Base-by-base conservation (phyloP, 129 eudicot genomes). In the Deinandra increscens region DNA sequence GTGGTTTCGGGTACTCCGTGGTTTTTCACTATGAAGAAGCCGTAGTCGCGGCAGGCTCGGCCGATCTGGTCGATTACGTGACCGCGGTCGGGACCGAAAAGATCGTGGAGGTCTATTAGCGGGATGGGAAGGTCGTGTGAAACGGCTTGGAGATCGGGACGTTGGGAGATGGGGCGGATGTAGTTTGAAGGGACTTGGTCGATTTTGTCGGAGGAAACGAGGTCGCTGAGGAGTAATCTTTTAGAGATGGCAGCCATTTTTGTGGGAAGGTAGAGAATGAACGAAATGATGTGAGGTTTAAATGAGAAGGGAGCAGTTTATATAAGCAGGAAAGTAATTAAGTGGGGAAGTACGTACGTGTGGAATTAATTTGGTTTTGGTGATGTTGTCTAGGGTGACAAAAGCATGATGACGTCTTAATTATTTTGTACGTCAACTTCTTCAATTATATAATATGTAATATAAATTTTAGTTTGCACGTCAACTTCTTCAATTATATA, bases 141-240 rank as follows among this genome's bases (percentile, higher is more conserved):
- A 44, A 81, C 79, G 5, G 61, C 0, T 50, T 38, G 12, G 34
- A 82, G 86, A 58, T 82, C 74, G 10, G 83, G 86, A 9, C 86
- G 86, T 26, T 81, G 77, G 66, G 86, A 69, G 68, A 69, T n/a
- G 6, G 86, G 83, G 6, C 80, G 80, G 67, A 82, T 74, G 75
- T 78, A 82, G 34, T 74, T 41, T 2, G 83, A 64, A 3, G 86
- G 83, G 43, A 82, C 48, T 38, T 64, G 82, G 5, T 65, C 20
- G 44, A 64, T 64, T 18, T 73, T 55, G 2, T 70, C 34, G 4
- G 65, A 8, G 14, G 78, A 69, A 44, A 64, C 56, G 5, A 68
- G 53, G 29, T 82, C 86, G 46, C 60, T 19, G 4, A 81, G 9
- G 19, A 82, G 69, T 22, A 73, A 12, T 6, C 48, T 58, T 23